These are phyloP conservation scores for Phytophthora palmivora DNA, from an alignment of 352 stramenopile species.

Conservation along the genomic window DNA sequence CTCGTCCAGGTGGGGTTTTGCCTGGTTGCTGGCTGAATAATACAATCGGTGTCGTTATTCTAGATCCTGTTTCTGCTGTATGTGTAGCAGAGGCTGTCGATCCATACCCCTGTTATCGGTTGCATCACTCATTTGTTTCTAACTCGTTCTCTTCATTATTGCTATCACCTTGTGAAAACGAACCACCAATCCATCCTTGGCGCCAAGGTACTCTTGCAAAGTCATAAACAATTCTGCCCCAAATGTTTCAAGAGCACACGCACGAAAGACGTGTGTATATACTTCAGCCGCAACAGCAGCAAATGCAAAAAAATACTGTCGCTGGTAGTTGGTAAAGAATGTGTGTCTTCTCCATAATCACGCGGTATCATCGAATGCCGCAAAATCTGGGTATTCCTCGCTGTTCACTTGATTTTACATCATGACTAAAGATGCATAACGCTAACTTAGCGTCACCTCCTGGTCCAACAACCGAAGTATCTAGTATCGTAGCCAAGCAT, in stretches of 20 bases:
- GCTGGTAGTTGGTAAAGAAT: constrained; percentile 60
- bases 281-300: constrained; percentile 55
- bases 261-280: constrained; percentile 60
- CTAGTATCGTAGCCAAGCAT: constrained; percentile 74
- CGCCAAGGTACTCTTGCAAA: constrained; percentile 50
- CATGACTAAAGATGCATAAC: constrained; percentile 68
- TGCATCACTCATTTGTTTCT: not conserved
- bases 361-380: constrained; percentile 11
- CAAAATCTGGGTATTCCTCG: constrained; percentile 1
- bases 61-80: not conserved
- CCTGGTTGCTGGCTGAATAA: constrained; percentile 39
- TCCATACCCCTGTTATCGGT: not conserved
- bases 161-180: not conserved
- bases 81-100: constrained; percentile 1
- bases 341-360: constrained; percentile 18
- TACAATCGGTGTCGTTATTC: constrained; percentile 3
- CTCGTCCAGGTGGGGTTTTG: constrained; percentile 30
- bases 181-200: constrained; percentile 55
- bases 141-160: not conserved
- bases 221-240: constrained; percentile 48
- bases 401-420: constrained; percentile 26
- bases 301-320: constrained; percentile 64
- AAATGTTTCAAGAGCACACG: constrained; percentile 63
- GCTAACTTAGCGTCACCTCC: constrained; percentile 44
- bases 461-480: constrained; percentile 25